phyloP scores from a whole-genome alignment of 2,329 filamentous ascomycete genomes.

The Talaromyces marneffei region DNA sequence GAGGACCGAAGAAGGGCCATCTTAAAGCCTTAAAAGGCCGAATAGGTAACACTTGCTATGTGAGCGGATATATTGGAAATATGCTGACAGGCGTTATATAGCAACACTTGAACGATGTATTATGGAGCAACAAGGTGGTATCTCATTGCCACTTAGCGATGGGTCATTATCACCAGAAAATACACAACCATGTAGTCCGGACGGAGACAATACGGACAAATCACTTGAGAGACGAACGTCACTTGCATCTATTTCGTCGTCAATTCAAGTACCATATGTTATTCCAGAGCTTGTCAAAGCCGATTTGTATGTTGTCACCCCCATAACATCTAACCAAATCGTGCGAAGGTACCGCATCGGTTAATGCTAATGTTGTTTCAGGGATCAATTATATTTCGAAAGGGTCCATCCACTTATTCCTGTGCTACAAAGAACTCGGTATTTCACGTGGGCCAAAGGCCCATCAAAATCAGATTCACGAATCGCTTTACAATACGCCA shows the following conservation, averaged over 20 bases:
- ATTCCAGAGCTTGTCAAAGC: slow-evolving; percentile 15
- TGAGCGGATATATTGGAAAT: not conserved
- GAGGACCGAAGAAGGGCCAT: slow-evolving; percentile 88
- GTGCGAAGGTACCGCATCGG: not conserved
- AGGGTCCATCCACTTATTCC: slow-evolving; percentile 81
- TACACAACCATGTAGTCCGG: slow-evolving; percentile 6
- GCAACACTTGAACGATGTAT: slow-evolving; percentile 25
- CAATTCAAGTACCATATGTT: not conserved
- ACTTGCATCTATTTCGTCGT: not conserved
- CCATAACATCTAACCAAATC: not conserved
- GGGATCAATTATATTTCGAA: slow-evolving; percentile 80
- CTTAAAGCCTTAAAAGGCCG: slow-evolving; percentile 55
- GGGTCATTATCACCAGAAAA: slow-evolving; percentile 10
- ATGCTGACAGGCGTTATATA: slow-evolving; percentile 3
- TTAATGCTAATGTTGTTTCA: slow-evolving; percentile 28
- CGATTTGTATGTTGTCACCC: slow-evolving; percentile 14
- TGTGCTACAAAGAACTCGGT: slow-evolving; percentile 84
- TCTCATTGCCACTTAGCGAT: slow-evolving; percentile 14
- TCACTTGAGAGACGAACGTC: slow-evolving; percentile 4
- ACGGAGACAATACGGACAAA: slow-evolving; percentile 8
- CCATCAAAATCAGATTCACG: slow-evolving; percentile 75
- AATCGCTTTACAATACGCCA: slow-evolving; percentile 82
- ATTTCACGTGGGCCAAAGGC: slow-evolving; percentile 77
- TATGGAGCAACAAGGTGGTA: slow-evolving; percentile 22
- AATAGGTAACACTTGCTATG: slow-evolving; percentile 19